Conservation (phyloP, 805 yeast genomes). For the Candida dajiaensis region DNA sequence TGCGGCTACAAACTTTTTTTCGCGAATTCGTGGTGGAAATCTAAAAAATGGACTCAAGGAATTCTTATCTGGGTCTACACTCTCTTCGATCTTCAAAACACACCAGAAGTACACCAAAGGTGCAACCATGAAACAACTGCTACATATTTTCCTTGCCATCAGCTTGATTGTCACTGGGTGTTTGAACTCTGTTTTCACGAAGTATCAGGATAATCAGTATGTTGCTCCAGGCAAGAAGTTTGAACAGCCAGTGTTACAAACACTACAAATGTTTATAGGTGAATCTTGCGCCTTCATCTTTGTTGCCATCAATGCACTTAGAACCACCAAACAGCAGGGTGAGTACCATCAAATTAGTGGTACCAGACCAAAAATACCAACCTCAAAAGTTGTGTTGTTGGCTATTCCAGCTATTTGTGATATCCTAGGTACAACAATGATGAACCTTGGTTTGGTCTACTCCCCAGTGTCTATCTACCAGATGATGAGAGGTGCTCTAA, state of each 20-base stretch:
- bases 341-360: conserved; percentile 3
- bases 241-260: conserved; percentile 76
- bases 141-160: conserved; percentile 15
- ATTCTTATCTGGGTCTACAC: too few species aligned
- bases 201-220: conserved; percentile 72
- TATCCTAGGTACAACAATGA: conserved; percentile 63
- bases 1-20: too few species aligned
- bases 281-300: conserved; percentile 48
- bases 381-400: conserved; percentile 29
- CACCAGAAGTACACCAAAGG: not conserved
- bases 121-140: conserved; percentile 11
- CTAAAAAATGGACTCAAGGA: too few species aligned
- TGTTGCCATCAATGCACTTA: conserved; percentile 26
- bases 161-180: conserved; percentile 69
- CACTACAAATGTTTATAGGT: conserved; percentile 77
- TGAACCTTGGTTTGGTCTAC: conserved; percentile 69
- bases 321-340: not conserved
- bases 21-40: not conserved
- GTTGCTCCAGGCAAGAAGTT: conserved; percentile 46
- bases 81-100: too few species aligned
- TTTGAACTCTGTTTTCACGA: conserved; percentile 66
- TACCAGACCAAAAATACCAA: conserved; percentile 15
- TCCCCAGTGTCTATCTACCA: conserved; percentile 79
- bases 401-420: conserved; percentile 69
- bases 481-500: conserved; percentile 79